phyloP scores from a whole-genome alignment of 1,139 yeast species.

The Geotrichum aggregatum region DNA sequence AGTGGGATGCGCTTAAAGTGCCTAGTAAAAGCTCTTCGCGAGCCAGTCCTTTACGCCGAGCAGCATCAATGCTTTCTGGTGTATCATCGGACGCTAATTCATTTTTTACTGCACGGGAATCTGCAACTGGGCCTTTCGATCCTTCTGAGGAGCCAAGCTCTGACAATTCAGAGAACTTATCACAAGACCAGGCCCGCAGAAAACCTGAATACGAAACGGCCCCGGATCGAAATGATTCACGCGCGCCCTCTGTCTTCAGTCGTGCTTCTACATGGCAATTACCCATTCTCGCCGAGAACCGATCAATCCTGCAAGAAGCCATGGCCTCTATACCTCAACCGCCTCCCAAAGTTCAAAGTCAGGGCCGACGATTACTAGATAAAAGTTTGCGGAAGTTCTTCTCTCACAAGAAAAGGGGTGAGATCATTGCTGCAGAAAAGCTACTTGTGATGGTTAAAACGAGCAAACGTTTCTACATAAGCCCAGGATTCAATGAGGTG shows the following conservation, averaged over 20 bases:
- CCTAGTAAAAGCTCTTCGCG: not conserved
- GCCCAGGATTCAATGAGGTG: slow-evolving; percentile 43
- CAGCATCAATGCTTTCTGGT: not conserved
- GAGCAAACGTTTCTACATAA: slow-evolving; percentile 33
- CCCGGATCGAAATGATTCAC: not conserved
- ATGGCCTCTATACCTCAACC: not conserved
- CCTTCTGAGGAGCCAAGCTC: no score
- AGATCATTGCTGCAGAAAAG: slow-evolving; percentile 59
- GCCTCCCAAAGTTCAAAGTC: not conserved
- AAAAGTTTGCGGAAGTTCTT: slow-evolving; percentile 10
- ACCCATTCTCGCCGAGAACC: slow-evolving; percentile 9
- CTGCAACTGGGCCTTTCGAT: not conserved
- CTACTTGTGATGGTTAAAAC: slow-evolving; percentile 60
- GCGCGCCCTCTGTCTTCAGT: not conserved
- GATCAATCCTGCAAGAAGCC: slow-evolving; percentile 4
- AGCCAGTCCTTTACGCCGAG: not conserved
- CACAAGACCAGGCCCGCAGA: no score
- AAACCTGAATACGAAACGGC: not conserved
- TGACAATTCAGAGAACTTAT: no score
- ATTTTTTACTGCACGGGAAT: slow-evolving; percentile 18
- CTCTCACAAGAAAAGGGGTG: slow-evolving; percentile 45
- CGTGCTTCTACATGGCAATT: slow-evolving; percentile 2
- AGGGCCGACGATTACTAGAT: not conserved
- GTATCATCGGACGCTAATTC: slow-evolving; percentile 9
- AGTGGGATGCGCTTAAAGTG: not conserved